A percentile compares a stretch with the other conserved stretches of the same genome.
These are phyloP conservation scores for Mucor lusitanicus DNA, from an alignment of 371 early-diverging fungal genomes.

Conservation along the genomic window DNA sequence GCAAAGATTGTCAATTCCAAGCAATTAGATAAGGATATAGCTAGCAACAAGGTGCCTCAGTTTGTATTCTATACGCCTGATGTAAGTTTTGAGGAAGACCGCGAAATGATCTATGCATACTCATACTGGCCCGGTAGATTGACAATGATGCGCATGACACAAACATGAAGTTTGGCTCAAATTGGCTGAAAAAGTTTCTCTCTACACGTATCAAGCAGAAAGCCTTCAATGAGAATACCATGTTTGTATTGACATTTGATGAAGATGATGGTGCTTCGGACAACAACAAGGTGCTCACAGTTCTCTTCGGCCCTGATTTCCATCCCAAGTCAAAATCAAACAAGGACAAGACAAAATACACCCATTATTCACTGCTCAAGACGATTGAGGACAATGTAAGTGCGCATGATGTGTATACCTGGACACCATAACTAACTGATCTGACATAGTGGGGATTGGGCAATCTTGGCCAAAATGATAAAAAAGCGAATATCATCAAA, in stretches of 20 bases:
- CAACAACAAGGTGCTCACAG: constrained; percentile 49
- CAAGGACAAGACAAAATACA: constrained; percentile 53
- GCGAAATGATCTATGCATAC: too few relatives aligned
- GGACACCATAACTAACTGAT: neutral
- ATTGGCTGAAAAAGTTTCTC: constrained; percentile 61
- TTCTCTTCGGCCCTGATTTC: constrained; percentile 56
- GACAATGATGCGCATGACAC: constrained; percentile 64
- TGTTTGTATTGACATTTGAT: constrained; percentile 59
- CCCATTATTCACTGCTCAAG: constrained; percentile 63
- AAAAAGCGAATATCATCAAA: constrained; percentile 17
- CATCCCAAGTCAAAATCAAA: constrained; percentile 27
- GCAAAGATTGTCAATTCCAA: constrained; percentile 55
- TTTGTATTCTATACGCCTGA: constrained; percentile 21
- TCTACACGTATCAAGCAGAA: constrained; percentile 52
- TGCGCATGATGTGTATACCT: neutral
- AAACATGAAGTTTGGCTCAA: constrained; percentile 44
- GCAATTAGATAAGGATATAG: constrained; percentile 52
- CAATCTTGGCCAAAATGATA: constrained; percentile 52
- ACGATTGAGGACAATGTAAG: constrained; percentile 57
- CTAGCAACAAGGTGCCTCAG: constrained; percentile 48
- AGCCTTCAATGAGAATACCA: constrained; percentile 51
- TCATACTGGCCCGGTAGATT: constrained; percentile 12
- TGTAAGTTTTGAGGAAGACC: neutral
- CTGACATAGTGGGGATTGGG: constrained; percentile 50
- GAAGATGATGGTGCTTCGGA: constrained; percentile 45